Evolutionary conservation across 2,329 filamentous ascomycete species (phyloP).

Genomic region (Colletotrichum falcatum): DNA sequence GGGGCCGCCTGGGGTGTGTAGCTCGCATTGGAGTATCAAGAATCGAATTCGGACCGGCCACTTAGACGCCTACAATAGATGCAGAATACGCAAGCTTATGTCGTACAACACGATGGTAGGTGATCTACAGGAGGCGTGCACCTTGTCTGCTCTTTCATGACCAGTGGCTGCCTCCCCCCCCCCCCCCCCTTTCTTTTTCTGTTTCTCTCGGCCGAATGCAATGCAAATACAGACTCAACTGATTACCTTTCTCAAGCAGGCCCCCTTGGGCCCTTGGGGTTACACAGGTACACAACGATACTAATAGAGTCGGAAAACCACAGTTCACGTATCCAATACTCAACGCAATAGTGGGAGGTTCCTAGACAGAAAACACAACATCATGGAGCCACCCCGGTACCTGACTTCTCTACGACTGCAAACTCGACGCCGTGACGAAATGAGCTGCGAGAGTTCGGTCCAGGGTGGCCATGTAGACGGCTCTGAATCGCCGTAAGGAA

Average conservation of each 20-base stretch:
- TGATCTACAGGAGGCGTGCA: background rate
- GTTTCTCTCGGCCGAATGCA: slow-evolving; percentile 19
- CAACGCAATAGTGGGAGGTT: background rate
- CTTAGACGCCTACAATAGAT: slow-evolving; percentile 4
- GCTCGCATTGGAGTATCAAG: background rate
- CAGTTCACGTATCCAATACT: background rate
- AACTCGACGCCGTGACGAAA: background rate
- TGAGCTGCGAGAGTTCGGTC: slow-evolving; percentile 11
- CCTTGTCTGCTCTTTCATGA: background rate
- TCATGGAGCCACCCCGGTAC: background rate
- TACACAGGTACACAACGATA: background rate
- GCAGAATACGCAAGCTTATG: background rate
- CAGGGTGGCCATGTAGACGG: background rate
- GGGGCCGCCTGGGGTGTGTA: too few species aligned
- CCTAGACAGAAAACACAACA: background rate
- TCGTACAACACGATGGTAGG: slow-evolving; percentile 12
- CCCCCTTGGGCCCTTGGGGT: background rate
- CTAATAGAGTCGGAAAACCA: background rate
- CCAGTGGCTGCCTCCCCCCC: background rate
- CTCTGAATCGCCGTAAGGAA: background rate
- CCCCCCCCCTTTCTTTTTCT: background rate
- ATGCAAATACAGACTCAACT: slow-evolving; percentile 15
- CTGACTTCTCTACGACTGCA: background rate
- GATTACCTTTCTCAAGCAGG: background rate
- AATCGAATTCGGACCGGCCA: background rate